phyloP scores from a whole-genome alignment of 495 filamentous ascomycete genomes.

The Xylaria telfairii region DNA sequence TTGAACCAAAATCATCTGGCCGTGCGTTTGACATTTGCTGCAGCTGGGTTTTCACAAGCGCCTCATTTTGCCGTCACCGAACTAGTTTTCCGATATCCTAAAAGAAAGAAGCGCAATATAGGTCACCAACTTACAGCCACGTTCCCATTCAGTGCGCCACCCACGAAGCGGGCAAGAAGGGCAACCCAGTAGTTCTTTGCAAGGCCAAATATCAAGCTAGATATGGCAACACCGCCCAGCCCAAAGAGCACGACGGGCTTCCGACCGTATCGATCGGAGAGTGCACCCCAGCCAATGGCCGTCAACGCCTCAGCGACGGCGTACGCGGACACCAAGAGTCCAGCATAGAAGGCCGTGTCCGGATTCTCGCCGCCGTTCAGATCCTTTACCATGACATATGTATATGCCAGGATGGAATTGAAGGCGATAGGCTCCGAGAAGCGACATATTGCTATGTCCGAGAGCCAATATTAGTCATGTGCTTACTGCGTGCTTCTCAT shows the following conservation, averaged over 20 bases:
- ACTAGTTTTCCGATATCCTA: background rate
- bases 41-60: background rate
- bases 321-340: slow-evolving; percentile 87
- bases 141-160: slow-evolving; percentile 82
- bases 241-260: slow-evolving; percentile 85
- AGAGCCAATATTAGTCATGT: background rate
- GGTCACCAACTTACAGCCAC: slow-evolving; percentile 37
- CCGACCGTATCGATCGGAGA: slow-evolving; percentile 81
- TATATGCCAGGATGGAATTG: slow-evolving; percentile 94
- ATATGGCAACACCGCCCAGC: slow-evolving; percentile 79
- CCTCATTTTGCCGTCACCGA: background rate
- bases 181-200: slow-evolving; percentile 76
- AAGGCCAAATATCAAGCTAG: slow-evolving; percentile 87
- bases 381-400: slow-evolving; percentile 87
- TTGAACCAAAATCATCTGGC: background rate
- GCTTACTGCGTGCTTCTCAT: background rate
- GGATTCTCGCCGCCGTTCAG: slow-evolving; percentile 72
- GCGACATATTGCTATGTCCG: slow-evolving; percentile 72
- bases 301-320: slow-evolving; percentile 85
- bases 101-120: background rate
- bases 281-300: slow-evolving; percentile 80
- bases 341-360: slow-evolving; percentile 82
- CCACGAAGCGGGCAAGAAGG: slow-evolving; percentile 78
- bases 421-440: slow-evolving; percentile 97
- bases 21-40: background rate